phyloP scores from a whole-genome alignment of 2,329 filamentous ascomycete species.

The Stylonectria norvegica region DNA sequence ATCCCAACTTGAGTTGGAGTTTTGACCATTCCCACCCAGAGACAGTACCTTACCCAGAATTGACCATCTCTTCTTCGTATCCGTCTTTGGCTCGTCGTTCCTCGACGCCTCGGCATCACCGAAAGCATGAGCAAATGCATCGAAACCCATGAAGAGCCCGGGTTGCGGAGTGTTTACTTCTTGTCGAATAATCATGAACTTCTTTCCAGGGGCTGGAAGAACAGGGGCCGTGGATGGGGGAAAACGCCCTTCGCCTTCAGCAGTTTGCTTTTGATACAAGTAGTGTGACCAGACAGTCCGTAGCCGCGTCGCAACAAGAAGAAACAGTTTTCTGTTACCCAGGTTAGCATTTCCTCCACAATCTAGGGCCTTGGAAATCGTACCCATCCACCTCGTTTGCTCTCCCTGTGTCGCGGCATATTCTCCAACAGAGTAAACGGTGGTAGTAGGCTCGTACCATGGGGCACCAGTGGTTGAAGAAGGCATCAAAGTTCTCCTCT shows the following conservation, averaged over 20 bases:
- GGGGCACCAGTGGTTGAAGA: constrained; percentile 92
- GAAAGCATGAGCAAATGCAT: constrained; percentile 35
- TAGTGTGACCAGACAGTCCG: constrained; percentile 76
- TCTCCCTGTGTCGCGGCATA: constrained; percentile 72
- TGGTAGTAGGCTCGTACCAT: constrained; percentile 95
- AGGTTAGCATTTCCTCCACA: constrained; percentile 22
- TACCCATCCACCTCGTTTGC: constrained; percentile 64
- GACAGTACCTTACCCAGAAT: constrained; percentile 61
- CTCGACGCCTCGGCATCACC: too few species aligned
- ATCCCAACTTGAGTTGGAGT: constrained; percentile 26
- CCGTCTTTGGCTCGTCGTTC: constrained; percentile 29
- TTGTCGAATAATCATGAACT: constrained; percentile 84
- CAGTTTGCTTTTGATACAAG: constrained; percentile 66
- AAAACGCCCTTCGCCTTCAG: constrained; percentile 52
- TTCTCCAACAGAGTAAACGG: constrained; percentile 83
- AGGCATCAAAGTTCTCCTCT: constrained; percentile 70
- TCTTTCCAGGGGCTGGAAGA: constrained; percentile 77
- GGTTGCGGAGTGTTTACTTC: constrained; percentile 54
- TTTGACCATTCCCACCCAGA: constrained; percentile 15
- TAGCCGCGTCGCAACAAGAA: constrained; percentile 63
- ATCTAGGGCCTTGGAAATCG: constrained; percentile 32
- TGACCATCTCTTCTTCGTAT: constrained; percentile 60
- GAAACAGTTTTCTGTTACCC: constrained; percentile 61
- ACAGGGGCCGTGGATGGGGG: constrained; percentile 76
- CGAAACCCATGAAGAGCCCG: constrained; percentile 49